Conservation (phyloP, 2,329 filamentous ascomycete genomes). For the Apiospora arundinis region DNA sequence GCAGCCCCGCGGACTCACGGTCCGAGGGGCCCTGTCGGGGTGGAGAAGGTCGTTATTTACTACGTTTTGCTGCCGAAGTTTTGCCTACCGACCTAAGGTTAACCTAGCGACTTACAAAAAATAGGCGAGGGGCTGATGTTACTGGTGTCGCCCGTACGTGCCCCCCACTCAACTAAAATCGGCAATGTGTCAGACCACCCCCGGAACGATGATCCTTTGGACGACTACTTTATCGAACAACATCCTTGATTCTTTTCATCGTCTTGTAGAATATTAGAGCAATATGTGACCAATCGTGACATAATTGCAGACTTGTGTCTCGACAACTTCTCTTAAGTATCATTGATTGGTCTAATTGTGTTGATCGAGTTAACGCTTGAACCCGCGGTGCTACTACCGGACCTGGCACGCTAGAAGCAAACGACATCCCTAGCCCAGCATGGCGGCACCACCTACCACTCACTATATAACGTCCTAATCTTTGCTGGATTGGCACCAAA, state of each 20-base stretch:
- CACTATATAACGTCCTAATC: background rate
- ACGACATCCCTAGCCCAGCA: background rate
- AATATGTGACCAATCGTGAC: too few species aligned
- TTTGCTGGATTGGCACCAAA: too few species aligned
- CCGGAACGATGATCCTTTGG: background rate
- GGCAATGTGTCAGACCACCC: background rate
- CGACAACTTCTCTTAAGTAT: background rate
- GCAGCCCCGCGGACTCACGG: constrained; percentile 17
- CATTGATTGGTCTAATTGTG: background rate
- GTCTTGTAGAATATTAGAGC: too few species aligned
- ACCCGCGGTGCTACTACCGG: background rate
- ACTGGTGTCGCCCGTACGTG: background rate
- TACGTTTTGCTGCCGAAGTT: constrained; percentile 17
- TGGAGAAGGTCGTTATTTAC: too few species aligned
- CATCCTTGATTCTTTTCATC: background rate
- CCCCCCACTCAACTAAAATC: background rate
- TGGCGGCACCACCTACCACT: background rate
- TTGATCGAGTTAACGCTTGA: background rate
- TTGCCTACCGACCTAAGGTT: background rate
- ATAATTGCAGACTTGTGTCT: background rate
- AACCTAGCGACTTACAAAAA: background rate
- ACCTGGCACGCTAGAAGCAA: background rate
- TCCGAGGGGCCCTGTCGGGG: background rate
- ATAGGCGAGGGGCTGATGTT: background rate
- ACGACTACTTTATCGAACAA: background rate